These are phyloP conservation scores for Pythium monospermum DNA, from an alignment of 352 stramenopile species.

Conservation along the genomic window DNA sequence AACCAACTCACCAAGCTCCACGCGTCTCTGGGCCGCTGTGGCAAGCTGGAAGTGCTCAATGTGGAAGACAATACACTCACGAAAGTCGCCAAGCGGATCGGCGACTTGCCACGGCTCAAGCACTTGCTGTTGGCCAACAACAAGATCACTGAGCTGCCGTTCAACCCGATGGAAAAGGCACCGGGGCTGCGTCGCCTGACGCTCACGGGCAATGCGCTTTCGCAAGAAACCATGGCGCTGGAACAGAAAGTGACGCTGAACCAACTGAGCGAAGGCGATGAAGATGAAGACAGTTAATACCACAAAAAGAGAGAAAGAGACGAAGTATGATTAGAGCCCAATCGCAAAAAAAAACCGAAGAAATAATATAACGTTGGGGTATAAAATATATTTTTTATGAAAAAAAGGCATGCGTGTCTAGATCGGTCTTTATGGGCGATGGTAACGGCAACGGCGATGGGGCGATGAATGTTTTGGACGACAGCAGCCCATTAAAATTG, in stretches of 20 bases:
- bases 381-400: constrained; percentile 37
- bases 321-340: background rate
- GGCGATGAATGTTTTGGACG: constrained; percentile 12
- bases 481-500: too few species aligned
- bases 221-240: constrained; percentile 48
- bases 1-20: constrained; percentile 81
- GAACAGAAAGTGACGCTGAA: constrained; percentile 60
- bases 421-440: constrained; percentile 80
- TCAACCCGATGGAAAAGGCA: constrained; percentile 72
- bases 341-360: too few species aligned
- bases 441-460: constrained; percentile 54
- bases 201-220: constrained; percentile 68
- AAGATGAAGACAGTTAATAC: constrained; percentile 31
- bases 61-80: constrained; percentile 75
- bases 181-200: constrained; percentile 71
- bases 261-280: constrained; percentile 46
- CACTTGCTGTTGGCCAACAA: constrained; percentile 85
- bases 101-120: constrained; percentile 67
- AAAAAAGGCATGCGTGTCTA: constrained; percentile 85
- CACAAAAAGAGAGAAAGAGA: constrained; percentile 10
- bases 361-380: constrained; percentile 13
- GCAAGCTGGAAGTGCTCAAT: constrained; percentile 79
- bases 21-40: constrained; percentile 66
- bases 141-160: constrained; percentile 67
- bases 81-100: constrained; percentile 84